These are phyloP conservation scores for Echinochloa phyllopogon DNA, from an alignment of 176 grass and related monocot species.

Conservation along the genomic window DNA sequence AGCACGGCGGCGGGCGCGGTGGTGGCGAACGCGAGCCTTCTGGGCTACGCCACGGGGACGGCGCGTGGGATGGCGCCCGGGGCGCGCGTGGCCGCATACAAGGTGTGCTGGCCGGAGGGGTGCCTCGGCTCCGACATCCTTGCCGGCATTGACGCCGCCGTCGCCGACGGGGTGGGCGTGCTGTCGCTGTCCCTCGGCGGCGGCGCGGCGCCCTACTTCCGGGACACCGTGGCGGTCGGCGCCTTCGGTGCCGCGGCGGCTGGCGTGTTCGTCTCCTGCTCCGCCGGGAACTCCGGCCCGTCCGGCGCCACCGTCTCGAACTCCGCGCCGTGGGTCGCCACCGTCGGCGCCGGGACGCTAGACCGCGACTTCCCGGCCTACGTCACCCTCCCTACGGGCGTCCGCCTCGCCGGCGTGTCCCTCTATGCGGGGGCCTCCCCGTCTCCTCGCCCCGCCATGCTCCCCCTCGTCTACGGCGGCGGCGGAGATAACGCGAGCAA, in stretches of 20 bases:
- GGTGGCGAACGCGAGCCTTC: constrained; percentile 85
- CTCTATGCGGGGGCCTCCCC: constrained; percentile 66
- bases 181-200: constrained; percentile 96
- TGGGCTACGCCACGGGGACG: constrained; percentile 86
- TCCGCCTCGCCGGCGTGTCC: constrained; percentile 66
- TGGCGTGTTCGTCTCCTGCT: constrained; percentile 94
- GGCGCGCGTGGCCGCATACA: constrained; percentile 87
- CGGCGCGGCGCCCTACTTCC: constrained; percentile 80
- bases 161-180: constrained; percentile 74
- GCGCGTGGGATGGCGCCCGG: constrained; percentile 89
- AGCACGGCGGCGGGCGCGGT: constrained; percentile 68
- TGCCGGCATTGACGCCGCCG: constrained; percentile 80
- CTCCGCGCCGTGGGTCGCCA: constrained; percentile 91
- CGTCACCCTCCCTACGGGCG: constrained; percentile 53
- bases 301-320: constrained; percentile 69
- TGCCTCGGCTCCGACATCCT: constrained; percentile 95
- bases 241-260: constrained; percentile 72
- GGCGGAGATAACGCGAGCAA: constrained; percentile 74
- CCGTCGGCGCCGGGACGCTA: constrained; percentile 78
- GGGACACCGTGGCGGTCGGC: constrained; percentile 84
- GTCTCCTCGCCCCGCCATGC: constrained; percentile 43
- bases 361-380: constrained; percentile 87
- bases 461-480: constrained; percentile 72
- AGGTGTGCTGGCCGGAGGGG: constrained; percentile 86
- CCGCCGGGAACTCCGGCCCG: constrained; percentile 89